Evolutionary conservation across 2,329 filamentous ascomycete genomes (phyloP).

Genomic region (Claviceps humidiphila): DNA sequence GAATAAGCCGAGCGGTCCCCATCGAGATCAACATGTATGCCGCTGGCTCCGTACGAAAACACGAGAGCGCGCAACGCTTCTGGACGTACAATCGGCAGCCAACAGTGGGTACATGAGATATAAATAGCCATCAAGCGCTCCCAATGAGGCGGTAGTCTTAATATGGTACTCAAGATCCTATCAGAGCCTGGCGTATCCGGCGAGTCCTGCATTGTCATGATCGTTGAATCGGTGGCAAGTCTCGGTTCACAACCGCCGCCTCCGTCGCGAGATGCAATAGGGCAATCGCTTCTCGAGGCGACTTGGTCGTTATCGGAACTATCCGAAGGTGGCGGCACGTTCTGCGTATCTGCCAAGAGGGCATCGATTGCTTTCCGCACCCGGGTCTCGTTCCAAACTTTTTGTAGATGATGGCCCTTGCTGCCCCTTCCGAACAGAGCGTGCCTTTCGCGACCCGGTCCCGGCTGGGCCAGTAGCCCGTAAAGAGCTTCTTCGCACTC

Average conservation of each 20-base stretch:
- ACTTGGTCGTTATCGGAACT: conserved; percentile 21
- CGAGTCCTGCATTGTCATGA: neutral
- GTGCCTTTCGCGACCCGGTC: conserved; percentile 24
- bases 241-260: neutral
- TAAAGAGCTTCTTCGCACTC: conserved; percentile 46
- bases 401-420: conserved; percentile 43
- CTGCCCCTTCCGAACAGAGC: conserved; percentile 39
- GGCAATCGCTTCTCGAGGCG: conserved; percentile 13
- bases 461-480: conserved; percentile 34
- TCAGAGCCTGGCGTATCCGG: neutral
- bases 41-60: conserved; percentile 27
- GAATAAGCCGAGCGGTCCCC: conserved; percentile 19
- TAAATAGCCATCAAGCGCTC: conserved; percentile 57
- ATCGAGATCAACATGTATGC: conserved; percentile 14
- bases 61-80: conserved; percentile 41
- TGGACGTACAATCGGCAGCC: conserved; percentile 62
- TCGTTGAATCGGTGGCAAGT: neutral
- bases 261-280: neutral
- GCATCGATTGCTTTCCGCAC: conserved; percentile 51
- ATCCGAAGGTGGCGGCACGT: conserved; percentile 15
- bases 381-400: conserved; percentile 48
- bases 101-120: conserved; percentile 62
- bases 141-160: conserved; percentile 35
- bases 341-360: conserved; percentile 36
- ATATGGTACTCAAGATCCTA: neutral